Percentiles rank a stretch among this genome's conserved stretches.
Evolutionary conservation across 2,329 filamentous ascomycete genomes (phyloP).

Genomic region (Pseudogymnoascus sp.): DNA sequence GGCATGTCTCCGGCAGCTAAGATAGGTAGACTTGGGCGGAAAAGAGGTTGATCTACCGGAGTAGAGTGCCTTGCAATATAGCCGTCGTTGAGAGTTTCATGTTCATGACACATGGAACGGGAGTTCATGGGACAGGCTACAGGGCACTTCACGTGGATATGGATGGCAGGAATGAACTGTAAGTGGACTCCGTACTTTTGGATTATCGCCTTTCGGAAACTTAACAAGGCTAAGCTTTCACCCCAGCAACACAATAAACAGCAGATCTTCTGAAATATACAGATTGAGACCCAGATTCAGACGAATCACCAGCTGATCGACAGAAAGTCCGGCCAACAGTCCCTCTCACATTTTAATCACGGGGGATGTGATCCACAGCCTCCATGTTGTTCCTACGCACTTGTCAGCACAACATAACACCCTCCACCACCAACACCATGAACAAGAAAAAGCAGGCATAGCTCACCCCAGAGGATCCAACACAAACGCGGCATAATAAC

Average conservation of each 20-base stretch:
- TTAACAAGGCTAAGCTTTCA: neutral
- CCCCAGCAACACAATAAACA: neutral
- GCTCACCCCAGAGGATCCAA: neutral
- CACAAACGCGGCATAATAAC: slow-evolving; percentile 1
- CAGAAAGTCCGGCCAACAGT: neutral
- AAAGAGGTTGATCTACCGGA: neutral
- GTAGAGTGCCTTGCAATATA: neutral
- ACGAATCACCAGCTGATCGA: neutral
- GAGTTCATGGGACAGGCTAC: neutral
- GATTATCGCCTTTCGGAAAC: neutral
- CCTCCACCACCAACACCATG: neutral
- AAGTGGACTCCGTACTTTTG: neutral
- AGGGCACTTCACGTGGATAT: neutral
- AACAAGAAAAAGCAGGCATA: neutral
- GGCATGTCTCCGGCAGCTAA: neutral
- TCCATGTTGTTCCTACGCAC: neutral
- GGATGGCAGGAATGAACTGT: neutral
- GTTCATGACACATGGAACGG: neutral
- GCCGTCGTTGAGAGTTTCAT: neutral
- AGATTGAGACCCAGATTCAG: neutral
- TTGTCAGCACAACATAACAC: neutral
- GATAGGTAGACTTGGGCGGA: neutral
- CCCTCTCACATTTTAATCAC: neutral
- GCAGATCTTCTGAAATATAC: neutral
- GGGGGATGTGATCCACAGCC: neutral